These are phyloP conservation scores for Lichtheimia corymbifera DNA, from an alignment of 371 early-diverging fungal genomes.

Conservation along the genomic window DNA sequence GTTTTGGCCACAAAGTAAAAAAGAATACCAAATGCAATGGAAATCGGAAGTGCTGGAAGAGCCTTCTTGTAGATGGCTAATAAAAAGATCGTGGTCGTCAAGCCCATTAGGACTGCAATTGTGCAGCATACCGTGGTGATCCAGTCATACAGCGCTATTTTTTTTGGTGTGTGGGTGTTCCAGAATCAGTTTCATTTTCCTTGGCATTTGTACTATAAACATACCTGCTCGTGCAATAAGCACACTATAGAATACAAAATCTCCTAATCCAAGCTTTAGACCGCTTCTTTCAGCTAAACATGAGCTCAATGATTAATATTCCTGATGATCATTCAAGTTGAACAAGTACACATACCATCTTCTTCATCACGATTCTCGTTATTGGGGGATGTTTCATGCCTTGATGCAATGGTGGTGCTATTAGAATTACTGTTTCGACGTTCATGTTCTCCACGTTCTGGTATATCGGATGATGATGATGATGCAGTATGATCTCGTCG, in stretches of 20 bases:
- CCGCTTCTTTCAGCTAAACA: conserved; percentile 61
- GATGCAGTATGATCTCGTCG: neutral
- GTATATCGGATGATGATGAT: too few species aligned
- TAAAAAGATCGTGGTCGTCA: conserved; percentile 84
- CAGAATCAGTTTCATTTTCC: too few species aligned
- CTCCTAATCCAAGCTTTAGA: conserved; percentile 84
- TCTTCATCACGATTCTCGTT: conserved; percentile 50
- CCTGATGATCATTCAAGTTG: neutral
- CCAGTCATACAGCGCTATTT: conserved; percentile 82
- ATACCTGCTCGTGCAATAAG: conserved; percentile 80
- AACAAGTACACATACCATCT: conserved; percentile 23
- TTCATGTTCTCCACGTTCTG: neutral
- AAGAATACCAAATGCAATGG: conserved; percentile 84
- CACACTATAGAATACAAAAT: conserved; percentile 91
- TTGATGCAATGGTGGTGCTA: conserved; percentile 2
- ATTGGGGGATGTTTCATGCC: neutral
- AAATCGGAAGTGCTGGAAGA: conserved; percentile 85
- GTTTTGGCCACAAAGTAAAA: conserved; percentile 74
- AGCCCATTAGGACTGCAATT: conserved; percentile 80
- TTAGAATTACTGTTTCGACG: neutral
- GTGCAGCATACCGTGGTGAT: conserved; percentile 81
- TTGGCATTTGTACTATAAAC: neutral
- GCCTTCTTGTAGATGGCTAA: conserved; percentile 82
- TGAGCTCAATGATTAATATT: neutral
- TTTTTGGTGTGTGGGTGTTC: too few species aligned